These are phyloP conservation scores for Talaromyces marneffei DNA, from an alignment of 2,329 filamentous ascomycete genomes.

Conservation along the genomic window DNA sequence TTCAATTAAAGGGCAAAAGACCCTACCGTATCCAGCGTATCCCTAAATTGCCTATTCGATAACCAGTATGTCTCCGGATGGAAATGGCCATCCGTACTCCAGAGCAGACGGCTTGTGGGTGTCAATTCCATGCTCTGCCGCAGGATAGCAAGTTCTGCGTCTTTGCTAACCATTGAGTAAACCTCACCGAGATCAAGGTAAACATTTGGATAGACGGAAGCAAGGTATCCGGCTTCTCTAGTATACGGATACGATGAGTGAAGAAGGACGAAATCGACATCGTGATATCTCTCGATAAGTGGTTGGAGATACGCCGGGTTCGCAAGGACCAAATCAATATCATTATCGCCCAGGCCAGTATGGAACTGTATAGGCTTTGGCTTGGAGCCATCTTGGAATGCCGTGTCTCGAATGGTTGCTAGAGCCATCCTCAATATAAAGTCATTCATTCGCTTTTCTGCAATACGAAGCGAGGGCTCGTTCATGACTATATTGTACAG, in stretches of 20 bases:
- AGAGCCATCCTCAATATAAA: constrained; percentile 62
- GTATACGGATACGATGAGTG: constrained; percentile 79
- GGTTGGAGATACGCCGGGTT: constrained; percentile 71
- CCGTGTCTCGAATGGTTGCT: constrained; percentile 46
- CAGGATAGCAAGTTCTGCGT: constrained; percentile 66
- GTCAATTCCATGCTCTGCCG: constrained; percentile 69
- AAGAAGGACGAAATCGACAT: constrained; percentile 68
- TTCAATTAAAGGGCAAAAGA: neutral
- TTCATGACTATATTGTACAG: constrained; percentile 24
- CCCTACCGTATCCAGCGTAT: constrained; percentile 61
- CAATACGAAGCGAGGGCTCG: constrained; percentile 40
- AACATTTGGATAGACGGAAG: constrained; percentile 69
- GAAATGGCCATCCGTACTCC: constrained; percentile 74
- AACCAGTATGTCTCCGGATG: constrained; percentile 73
- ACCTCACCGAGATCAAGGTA: constrained; percentile 80
- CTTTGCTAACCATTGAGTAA: constrained; percentile 69
- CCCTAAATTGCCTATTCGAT: constrained; percentile 64
- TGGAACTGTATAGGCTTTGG: constrained; percentile 79
- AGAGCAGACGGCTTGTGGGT: constrained; percentile 68
- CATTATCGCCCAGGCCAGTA: constrained; percentile 74
- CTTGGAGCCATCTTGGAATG: constrained; percentile 28
- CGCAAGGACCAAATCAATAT: constrained; percentile 62
- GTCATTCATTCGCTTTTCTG: constrained; percentile 62
- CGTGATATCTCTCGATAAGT: constrained; percentile 63
- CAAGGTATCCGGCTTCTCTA: constrained; percentile 70